phyloP scores from a whole-genome alignment of 2,329 filamentous ascomycete genomes.

The Pseudogymnoascus sp. region DNA sequence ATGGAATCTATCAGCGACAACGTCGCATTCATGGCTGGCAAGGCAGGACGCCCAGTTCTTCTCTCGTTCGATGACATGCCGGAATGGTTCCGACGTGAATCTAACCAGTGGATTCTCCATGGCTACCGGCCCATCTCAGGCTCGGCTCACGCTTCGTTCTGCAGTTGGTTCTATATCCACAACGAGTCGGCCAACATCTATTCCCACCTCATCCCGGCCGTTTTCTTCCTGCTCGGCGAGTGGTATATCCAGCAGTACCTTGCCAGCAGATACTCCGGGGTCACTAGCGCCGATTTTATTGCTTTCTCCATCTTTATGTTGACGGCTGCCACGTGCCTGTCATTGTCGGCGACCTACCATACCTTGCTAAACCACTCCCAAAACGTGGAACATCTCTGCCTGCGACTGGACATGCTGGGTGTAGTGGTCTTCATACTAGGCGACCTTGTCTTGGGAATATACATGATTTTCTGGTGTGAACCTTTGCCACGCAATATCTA shows the following conservation, averaged over 20 bases:
- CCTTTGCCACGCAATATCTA: constrained; percentile 21
- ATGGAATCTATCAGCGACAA: too few species aligned
- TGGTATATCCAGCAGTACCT: constrained; percentile 24
- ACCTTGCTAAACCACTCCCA: constrained; percentile 33
- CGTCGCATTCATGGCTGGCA: not conserved
- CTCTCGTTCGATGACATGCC: constrained; percentile 31
- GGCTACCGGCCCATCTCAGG: constrained; percentile 36
- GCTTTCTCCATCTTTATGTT: constrained; percentile 33
- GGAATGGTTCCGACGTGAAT: constrained; percentile 30
- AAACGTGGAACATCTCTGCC: constrained; percentile 29
- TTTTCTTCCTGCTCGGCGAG: constrained; percentile 29
- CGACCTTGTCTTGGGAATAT: constrained; percentile 30
- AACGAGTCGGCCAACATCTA: constrained; percentile 38
- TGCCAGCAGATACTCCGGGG: constrained; percentile 25
- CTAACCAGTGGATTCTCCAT: constrained; percentile 33
- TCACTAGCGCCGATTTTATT: constrained; percentile 28
- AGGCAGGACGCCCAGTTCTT: constrained; percentile 13
- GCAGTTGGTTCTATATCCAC: constrained; percentile 35
- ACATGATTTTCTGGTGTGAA: constrained; percentile 25
- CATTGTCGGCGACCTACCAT: constrained; percentile 32
- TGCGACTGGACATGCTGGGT: constrained; percentile 31
- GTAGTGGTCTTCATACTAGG: constrained; percentile 33
- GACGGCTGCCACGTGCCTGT: constrained; percentile 30
- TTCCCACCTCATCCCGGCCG: constrained; percentile 36
- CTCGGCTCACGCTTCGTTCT: constrained; percentile 30